A percentile compares a stretch with the other conserved stretches of the same genome.
Evolutionary conservation across 2,329 filamentous ascomycete genomes (phyloP).

Genomic region (Juglanconis oblonga): DNA sequence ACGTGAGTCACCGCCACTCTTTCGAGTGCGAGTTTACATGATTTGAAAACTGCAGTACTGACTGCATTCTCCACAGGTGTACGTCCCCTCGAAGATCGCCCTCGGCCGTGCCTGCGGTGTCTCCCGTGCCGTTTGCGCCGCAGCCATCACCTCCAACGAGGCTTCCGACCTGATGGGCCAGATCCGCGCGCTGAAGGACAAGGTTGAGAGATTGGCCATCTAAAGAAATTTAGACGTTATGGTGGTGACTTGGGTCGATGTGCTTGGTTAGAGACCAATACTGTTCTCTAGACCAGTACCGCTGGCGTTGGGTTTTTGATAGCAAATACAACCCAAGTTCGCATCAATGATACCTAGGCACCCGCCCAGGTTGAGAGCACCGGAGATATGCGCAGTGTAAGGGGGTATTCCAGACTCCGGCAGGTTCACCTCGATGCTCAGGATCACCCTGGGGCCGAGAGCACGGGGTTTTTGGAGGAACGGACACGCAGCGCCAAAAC

Average conservation of each 20-base stretch:
- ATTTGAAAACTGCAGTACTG: not conserved
- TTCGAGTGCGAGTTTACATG: not conserved
- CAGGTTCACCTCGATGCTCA: no score
- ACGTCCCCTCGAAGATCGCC: constrained; percentile 73
- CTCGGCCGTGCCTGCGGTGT: constrained; percentile 90
- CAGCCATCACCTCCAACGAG: constrained; percentile 88
- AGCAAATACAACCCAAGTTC: not conserved
- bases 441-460: no score
- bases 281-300: not conserved
- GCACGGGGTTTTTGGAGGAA: no score
- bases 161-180: constrained; percentile 81
- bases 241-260: not conserved
- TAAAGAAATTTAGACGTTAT: constrained; percentile 43
- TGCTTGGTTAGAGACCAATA: not conserved
- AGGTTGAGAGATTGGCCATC: constrained; percentile 94
- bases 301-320: not conserved
- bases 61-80: constrained; percentile 54
- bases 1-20: not conserved
- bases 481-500: no score
- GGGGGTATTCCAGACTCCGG: no score
- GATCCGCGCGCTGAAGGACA: constrained; percentile 87
- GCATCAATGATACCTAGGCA: not conserved
- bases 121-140: constrained; percentile 80
- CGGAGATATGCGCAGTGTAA: not conserved
- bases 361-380: not conserved